Percentiles rank a stretch among this genome's conserved stretches.
Conservation (phyloP, 495 filamentous ascomycete genomes). For the Neurospora terricola region DNA sequence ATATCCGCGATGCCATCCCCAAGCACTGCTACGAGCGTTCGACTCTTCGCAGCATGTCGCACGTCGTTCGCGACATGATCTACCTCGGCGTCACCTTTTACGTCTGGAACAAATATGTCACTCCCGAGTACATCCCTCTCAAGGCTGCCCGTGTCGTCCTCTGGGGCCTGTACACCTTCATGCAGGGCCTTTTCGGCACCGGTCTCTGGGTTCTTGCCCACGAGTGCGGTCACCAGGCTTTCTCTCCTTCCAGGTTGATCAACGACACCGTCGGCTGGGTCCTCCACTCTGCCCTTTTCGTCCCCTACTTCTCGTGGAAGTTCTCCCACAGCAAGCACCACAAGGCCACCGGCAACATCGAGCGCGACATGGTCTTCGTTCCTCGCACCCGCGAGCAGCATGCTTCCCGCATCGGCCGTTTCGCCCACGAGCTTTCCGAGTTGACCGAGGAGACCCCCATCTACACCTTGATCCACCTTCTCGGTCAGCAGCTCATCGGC, state of each 20-base stretch:
- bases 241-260: slow-evolving; percentile 67
- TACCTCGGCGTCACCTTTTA: slow-evolving; percentile 55
- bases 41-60: slow-evolving; percentile 46
- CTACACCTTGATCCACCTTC: slow-evolving; percentile 56
- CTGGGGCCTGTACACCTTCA: slow-evolving; percentile 62
- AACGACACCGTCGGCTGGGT: slow-evolving; percentile 84
- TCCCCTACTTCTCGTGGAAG: slow-evolving; percentile 91
- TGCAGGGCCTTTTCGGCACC: slow-evolving; percentile 69
- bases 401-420: slow-evolving; percentile 55
- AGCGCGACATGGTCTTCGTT: slow-evolving; percentile 96
- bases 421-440: slow-evolving; percentile 73
- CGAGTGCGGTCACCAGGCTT: slow-evolving; percentile 82
- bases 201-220: slow-evolving; percentile 80
- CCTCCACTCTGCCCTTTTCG: slow-evolving; percentile 70
- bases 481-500: slow-evolving; percentile 79
- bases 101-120: slow-evolving; percentile 53
- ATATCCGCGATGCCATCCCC: slow-evolving; percentile 74
- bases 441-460: slow-evolving; percentile 92
- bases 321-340: slow-evolving; percentile 90
- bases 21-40: slow-evolving; percentile 73
- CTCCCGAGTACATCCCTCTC: slow-evolving; percentile 49
- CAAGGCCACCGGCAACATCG: slow-evolving; percentile 91
- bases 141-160: slow-evolving; percentile 43
- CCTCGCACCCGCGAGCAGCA: slow-evolving; percentile 74
- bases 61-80: slow-evolving; percentile 61